Conservation (phyloP, 495 filamentous ascomycete genomes). For the Penicillium chermesinum region DNA sequence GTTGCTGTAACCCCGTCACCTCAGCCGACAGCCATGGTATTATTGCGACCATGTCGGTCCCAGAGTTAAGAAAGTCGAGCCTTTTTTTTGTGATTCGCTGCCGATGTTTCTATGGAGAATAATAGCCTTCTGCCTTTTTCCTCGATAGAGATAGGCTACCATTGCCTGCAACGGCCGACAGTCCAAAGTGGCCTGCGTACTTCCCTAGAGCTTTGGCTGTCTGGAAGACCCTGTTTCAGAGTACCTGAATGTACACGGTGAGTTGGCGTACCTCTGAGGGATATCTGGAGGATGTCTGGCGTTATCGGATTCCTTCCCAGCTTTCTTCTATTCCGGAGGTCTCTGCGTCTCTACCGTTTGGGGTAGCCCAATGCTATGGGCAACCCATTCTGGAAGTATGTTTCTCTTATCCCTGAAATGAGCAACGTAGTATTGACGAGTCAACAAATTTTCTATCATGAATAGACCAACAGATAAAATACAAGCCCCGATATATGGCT, state of each 20-base stretch:
- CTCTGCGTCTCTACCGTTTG: slow-evolving; percentile 17
- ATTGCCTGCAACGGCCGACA: background rate
- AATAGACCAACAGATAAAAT: slow-evolving; percentile 20
- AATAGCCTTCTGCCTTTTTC: too few relatives aligned
- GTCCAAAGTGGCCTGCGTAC: slow-evolving; percentile 9
- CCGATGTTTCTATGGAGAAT: background rate
- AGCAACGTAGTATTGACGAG: background rate
- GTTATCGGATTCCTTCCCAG: slow-evolving; percentile 22
- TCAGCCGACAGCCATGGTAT: background rate
- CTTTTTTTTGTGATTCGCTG: background rate
- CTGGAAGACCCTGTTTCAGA: too few relatives aligned
- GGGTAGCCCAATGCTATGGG: slow-evolving; percentile 28
- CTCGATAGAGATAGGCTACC: too few relatives aligned
- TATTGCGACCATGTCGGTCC: background rate
- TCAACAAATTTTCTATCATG: slow-evolving; percentile 23
- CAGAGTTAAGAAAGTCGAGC: background rate
- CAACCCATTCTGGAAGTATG: slow-evolving; percentile 26
- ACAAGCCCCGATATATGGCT: slow-evolving; percentile 18
- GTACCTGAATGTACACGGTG: too few relatives aligned
- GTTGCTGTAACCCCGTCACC: background rate
- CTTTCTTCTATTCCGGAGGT: slow-evolving; percentile 26
- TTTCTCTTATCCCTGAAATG: background rate
- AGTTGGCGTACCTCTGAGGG: slow-evolving; percentile 13
- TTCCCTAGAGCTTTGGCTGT: slow-evolving; percentile 22
- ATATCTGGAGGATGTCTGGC: slow-evolving; percentile 25